Conservation (phyloP, 495 filamentous ascomycete genomes). For the Cudoniella acicularis region DNA sequence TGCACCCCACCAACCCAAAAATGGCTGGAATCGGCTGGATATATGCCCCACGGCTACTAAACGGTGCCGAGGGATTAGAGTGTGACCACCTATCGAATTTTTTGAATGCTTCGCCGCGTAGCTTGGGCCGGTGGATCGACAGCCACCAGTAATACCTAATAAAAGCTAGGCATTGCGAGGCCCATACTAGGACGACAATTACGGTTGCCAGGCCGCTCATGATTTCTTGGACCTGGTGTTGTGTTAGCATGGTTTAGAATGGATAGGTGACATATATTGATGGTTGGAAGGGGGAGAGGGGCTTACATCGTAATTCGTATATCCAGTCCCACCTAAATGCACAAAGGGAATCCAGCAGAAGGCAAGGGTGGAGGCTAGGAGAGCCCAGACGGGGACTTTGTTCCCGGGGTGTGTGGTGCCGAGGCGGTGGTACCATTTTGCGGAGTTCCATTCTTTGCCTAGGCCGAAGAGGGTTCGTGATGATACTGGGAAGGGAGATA, state of each 20-base stretch:
- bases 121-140: background rate
- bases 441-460: too few relatives aligned
- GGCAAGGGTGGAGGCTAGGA: background rate
- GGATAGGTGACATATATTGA: background rate
- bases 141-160: constrained; percentile 38
- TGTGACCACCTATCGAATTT: too few relatives aligned
- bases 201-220: constrained; percentile 33
- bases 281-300: too few relatives aligned
- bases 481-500: too few relatives aligned
- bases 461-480: too few relatives aligned
- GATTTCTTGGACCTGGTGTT: constrained; percentile 30
- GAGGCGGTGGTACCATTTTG: too few relatives aligned
- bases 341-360: background rate
- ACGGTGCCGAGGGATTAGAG: too few relatives aligned
- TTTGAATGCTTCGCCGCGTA: too few relatives aligned
- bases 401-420: background rate
- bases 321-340: background rate
- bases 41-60: background rate
- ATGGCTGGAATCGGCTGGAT: background rate
- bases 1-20: background rate
- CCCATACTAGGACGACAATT: constrained; percentile 35
- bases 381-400: background rate
- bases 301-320: too few relatives aligned
- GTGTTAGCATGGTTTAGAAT: background rate
- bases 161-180: constrained; percentile 42